A percentile compares a stretch with the other conserved stretches of the same genome.
phyloP scores from a whole-genome alignment of 2,329 filamentous ascomycete species.

The Bipolaris oryzae region DNA sequence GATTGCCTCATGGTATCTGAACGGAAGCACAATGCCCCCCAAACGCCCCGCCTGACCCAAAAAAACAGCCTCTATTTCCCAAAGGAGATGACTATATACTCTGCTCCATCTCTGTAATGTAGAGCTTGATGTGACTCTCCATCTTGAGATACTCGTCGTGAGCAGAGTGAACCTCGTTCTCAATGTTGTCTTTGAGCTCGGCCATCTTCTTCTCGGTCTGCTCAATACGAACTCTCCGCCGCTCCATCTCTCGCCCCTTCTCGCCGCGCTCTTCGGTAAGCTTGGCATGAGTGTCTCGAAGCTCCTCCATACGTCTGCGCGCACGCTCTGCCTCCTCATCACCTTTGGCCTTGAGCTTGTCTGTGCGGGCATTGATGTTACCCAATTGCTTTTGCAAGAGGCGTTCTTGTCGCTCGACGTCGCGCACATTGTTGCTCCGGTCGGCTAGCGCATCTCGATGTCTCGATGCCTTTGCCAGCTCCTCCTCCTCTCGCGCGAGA shows the following conservation, averaged over 20 bases:
- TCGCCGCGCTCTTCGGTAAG: conserved; percentile 84
- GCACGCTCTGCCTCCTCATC: conserved; percentile 81
- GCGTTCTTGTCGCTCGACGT: conserved; percentile 87
- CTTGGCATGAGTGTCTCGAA: conserved; percentile 77
- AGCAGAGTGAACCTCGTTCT: conserved; percentile 87
- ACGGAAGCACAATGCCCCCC: neutral
- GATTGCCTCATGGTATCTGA: conserved; percentile 7
- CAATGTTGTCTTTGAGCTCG: conserved; percentile 96
- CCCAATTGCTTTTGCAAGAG: conserved; percentile 81
- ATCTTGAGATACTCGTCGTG: conserved; percentile 97
- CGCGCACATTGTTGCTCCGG: conserved; percentile 84
- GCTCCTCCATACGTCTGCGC: conserved; percentile 87
- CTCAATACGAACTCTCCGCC: conserved; percentile 89
- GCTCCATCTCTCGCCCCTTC: conserved; percentile 91
- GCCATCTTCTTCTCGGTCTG: conserved; percentile 99
- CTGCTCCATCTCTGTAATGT: conserved; percentile 99
- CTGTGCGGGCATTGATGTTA: conserved; percentile 86
- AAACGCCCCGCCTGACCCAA: conserved; percentile 10
- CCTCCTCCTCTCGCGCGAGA: conserved; percentile 88
- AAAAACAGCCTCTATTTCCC: neutral
- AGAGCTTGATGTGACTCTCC: conserved; percentile 95
- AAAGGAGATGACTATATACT: conserved; percentile 50
- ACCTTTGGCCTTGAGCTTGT: conserved; percentile 79
- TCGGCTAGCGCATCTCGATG: conserved; percentile 89
- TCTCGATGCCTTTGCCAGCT: conserved; percentile 76